A percentile compares a stretch with the other conserved stretches of the same genome.
Evolutionary conservation across 371 early-diverging fungal species (phyloP).

Genomic region (Mortierella sp.): DNA sequence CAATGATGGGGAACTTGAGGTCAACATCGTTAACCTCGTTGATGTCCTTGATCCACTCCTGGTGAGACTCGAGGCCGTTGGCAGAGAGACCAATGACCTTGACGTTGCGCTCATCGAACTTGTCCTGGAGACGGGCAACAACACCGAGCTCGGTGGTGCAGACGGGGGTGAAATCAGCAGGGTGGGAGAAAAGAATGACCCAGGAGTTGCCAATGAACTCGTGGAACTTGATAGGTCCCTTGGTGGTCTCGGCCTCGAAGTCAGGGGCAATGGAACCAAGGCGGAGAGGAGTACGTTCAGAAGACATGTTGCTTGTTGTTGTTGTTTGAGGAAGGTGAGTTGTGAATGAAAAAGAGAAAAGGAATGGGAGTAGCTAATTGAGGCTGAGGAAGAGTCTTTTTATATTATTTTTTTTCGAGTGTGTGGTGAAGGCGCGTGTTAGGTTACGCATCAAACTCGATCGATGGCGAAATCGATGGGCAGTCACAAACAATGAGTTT

Average conservation of each 20-base stretch:
- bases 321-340: neutral
- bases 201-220: conserved; percentile 87
- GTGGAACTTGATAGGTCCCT: conserved; percentile 92
- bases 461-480: conserved; percentile 14
- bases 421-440: neutral
- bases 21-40: conserved; percentile 84
- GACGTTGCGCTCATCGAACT: conserved; percentile 86
- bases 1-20: conserved; percentile 93
- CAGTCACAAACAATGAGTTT: neutral
- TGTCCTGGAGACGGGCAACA: conserved; percentile 82
- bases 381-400: neutral
- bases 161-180: conserved; percentile 96
- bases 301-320: conserved; percentile 23
- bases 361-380: neutral
- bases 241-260: conserved; percentile 89
- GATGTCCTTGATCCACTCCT: conserved; percentile 92
- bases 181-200: conserved; percentile 96
- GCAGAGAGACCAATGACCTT: conserved; percentile 95
- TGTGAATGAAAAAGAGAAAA: neutral
- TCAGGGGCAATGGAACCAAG: conserved; percentile 66
- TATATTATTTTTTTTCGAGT: neutral
- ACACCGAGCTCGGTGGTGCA: conserved; percentile 96
- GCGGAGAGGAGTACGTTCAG: conserved; percentile 50
- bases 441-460: neutral
- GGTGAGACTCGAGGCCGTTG: conserved; percentile 85